These are phyloP conservation scores for Prunus mume DNA, from an alignment of 306 rosid species.

Conservation along the genomic window DNA sequence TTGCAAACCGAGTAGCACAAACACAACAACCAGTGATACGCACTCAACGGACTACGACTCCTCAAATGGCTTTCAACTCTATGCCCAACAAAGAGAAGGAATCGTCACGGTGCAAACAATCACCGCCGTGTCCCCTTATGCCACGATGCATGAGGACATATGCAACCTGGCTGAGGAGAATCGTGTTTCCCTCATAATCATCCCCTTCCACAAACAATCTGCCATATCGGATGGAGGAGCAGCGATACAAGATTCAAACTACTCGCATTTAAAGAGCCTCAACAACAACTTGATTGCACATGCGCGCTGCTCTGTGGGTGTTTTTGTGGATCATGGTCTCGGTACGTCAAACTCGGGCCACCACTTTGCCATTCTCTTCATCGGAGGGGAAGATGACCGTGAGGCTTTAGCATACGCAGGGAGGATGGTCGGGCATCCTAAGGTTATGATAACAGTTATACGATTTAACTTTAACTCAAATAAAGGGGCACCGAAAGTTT, in stretches of 20 bases:
- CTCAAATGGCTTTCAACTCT: conserved; percentile 15
- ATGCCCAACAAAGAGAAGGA: conserved; percentile 13
- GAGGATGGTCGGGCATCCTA: conserved; percentile 47
- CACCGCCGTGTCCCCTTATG: conserved; percentile 42
- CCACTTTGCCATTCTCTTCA: conserved; percentile 30
- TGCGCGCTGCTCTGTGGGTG: conserved; percentile 34
- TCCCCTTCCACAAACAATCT: conserved; percentile 35
- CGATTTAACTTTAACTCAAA: conserved; percentile 28
- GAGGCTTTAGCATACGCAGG: conserved; percentile 60
- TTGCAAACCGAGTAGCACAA: not conserved
- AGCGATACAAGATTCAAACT: not conserved
- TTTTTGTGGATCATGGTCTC: conserved; percentile 43
- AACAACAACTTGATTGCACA: conserved; percentile 32
- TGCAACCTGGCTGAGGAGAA: conserved; percentile 50
- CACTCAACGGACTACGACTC: too few relatives aligned
- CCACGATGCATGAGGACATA: conserved; percentile 38
- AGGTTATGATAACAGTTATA: conserved; percentile 28
- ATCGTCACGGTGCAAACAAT: conserved; percentile 30
- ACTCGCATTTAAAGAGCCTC: conserved; percentile 5
- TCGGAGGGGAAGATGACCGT: conserved; percentile 60
- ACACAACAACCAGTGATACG: not conserved
- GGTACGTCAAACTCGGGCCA: not conserved
- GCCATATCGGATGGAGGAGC: conserved; percentile 28
- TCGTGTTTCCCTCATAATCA: conserved; percentile 22
- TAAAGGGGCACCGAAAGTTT: not conserved